Conservation (phyloP, 75 land plant genomes). For the Cunninghamia lanceolata region DNA sequence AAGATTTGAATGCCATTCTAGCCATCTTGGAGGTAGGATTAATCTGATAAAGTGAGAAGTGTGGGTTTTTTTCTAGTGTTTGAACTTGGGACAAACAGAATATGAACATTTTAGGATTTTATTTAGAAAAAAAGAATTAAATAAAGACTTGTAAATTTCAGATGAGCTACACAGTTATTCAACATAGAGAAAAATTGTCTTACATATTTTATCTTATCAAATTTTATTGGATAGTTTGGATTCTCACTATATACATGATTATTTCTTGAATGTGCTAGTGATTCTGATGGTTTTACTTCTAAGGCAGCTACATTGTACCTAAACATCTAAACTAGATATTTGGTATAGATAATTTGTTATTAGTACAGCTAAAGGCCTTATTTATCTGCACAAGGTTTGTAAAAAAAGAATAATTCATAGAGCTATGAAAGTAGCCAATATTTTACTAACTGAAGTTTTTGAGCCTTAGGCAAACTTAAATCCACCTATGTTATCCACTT, state of each 20-base stretch:
- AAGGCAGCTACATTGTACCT: neutral
- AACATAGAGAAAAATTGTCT: neutral
- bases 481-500: neutral
- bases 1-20: no score
- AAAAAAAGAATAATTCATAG: conserved; percentile 74
- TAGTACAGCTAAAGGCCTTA: conserved; percentile 66
- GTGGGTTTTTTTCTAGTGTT: no score
- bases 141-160: no score
- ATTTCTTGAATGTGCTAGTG: neutral
- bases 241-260: neutral
- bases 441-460: conserved; percentile 58
- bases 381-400: conserved; percentile 61
- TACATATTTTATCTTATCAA: neutral
- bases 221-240: neutral
- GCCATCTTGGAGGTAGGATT: no score
- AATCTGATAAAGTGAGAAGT: no score
- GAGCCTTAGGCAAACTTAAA: conserved; percentile 59
- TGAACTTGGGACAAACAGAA: no score
- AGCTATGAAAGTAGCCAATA: conserved; percentile 75
- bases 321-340: conserved; percentile 44
- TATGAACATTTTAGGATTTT: no score
- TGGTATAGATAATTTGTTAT: conserved; percentile 50
- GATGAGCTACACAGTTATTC: no score
- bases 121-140: no score
- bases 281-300: neutral